Base-by-base conservation (phyloP, 495 filamentous ascomycete species). In the Annulohypoxylon nitens region DNA sequence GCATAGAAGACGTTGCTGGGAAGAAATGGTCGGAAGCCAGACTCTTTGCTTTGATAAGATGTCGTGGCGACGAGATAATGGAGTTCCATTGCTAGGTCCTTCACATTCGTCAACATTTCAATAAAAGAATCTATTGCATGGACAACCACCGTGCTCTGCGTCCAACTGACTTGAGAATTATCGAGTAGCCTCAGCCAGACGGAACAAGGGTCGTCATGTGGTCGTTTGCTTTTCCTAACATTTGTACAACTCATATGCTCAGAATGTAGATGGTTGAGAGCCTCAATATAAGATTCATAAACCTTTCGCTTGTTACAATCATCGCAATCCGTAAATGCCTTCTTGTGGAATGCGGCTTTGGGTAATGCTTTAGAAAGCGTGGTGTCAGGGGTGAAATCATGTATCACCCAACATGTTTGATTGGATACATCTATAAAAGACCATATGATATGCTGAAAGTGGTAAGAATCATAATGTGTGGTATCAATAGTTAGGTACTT, bases 51-150 rank as follows among this genome's bases (percentile, higher is more conserved):
- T 55, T 16, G 53, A 23, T 18, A 12, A 18, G 53, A 55, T 18
- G 53, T 55, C 5, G 53, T 55, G 16, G 53, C 53, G 30, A 55
- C 53, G 36, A 55, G 53, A 36, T 55, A 55, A 12, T 55, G 53
- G 9, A 55, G 53, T 36, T 55, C 53, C 53, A 55, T 55, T 2
- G 53, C 53, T 23, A 55, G 30, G 30, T 18, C 53, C n/a, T 55
- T 55, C 1, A 55, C 16, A 36, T 55, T 55, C 26, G 26, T 55
- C 12, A 55, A n/a, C n/a, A n/a, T n/a, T n/a, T n/a, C n/a, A n/a
- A n/a, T n/a, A n/a, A n/a, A n/a, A n/a, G n/a, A n/a, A n/a, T n/a
- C n/a, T n/a, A n/a, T n/a, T n/a, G n/a, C n/a, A n/a, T n/a, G n/a
- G n/a, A n/a, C n/a, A n/a, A n/a, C n/a, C n/a, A n/a, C n/a, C n/a